A percentile compares a stretch with the other conserved stretches of the same genome.
Evolutionary conservation across 441 rosid genomes (phyloP).

Genomic region (Isatis lusitanica): DNA sequence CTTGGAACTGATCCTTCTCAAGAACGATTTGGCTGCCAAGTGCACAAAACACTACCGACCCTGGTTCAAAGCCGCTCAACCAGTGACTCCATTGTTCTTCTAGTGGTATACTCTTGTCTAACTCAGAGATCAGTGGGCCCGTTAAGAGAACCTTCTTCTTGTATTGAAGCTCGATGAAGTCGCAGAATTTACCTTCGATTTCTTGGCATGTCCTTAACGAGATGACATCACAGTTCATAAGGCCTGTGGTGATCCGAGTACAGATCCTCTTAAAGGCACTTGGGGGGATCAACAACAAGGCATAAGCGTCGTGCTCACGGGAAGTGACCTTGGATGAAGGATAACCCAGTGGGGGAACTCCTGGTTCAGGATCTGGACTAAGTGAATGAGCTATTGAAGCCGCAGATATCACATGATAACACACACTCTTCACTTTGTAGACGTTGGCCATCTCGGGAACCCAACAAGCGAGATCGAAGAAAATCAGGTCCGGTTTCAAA

Average conservation of each 20-base stretch:
- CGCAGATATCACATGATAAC: slow-evolving; percentile 45
- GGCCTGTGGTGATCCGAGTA: no score
- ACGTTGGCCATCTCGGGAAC: no score
- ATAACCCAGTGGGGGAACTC: slow-evolving; percentile 52
- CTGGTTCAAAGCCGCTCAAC: not conserved
- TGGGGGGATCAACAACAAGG: no score
- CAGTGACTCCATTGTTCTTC: slow-evolving; percentile 24
- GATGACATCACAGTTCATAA: no score
- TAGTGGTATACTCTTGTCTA: slow-evolving; percentile 7
- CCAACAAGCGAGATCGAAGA: slow-evolving; percentile 61
- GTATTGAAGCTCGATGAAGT: slow-evolving; percentile 44
- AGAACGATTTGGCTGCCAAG: slow-evolving; percentile 26
- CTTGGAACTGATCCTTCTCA: slow-evolving; percentile 32
- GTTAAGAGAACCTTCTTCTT: slow-evolving; percentile 37
- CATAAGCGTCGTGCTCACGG: slow-evolving; percentile 40
- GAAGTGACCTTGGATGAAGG: slow-evolving; percentile 52
- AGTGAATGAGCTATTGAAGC: slow-evolving; percentile 50
- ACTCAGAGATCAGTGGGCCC: slow-evolving; percentile 32
- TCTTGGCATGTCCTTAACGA: slow-evolving; percentile 55
- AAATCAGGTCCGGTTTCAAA: slow-evolving; percentile 41
- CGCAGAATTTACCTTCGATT: slow-evolving; percentile 49
- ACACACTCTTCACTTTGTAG: no score
- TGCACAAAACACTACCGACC: slow-evolving; percentile 27
- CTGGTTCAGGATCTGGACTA: slow-evolving; percentile 56
- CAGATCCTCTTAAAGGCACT: no score